Base-by-base conservation (phyloP, 768 basidiomycete species). In the Podaxis sp. region DNA sequence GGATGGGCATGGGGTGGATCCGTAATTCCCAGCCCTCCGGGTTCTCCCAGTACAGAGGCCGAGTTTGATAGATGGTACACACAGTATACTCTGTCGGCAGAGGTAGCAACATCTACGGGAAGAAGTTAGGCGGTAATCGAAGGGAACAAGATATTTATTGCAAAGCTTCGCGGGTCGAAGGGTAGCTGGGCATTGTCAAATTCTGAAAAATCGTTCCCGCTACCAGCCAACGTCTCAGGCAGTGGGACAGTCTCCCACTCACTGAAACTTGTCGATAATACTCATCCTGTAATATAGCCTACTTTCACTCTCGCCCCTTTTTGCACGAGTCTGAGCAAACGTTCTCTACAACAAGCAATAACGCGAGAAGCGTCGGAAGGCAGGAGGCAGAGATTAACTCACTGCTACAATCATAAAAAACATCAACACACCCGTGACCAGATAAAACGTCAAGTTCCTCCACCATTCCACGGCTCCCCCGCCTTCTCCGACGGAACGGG, bases 1-100 rank as follows among this genome's bases (percentile, higher is more conserved):
- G 59, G 64, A 7, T 64, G 61, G 61, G 66, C 66, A 30, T 61
- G 22, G 59, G 59, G 11, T 36, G 42, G 51, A 15, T 12, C 38
- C 1, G 13, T 17, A 24, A 42, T 5, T 9, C 38, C 59, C 6
- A 33, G 40, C 26, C 8, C 15, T 19, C 38, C 28, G 11, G 28
- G 22, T 49, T 59, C 46, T 12, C 52, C 42, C 5, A 19, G 42
- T 15, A 19, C 52, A 3, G 26, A 12, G 5, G 17, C 13, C 7
- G 52, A 26, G 11, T 17, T 53, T 33, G 30, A 30, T 22, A 17
- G 26, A 30, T 53, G 26, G 52, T 53, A n/a, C 7, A 53, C n/a
- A 17, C 17, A 33, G 24, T 17, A 28, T 17, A 30, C 28, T 4
- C 30, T 53, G 28, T 15, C 52, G 28, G 4, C 26, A 15, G 28